phyloP scores from a whole-genome alignment of 257 asterid species.

The Mitragyna speciosa region DNA sequence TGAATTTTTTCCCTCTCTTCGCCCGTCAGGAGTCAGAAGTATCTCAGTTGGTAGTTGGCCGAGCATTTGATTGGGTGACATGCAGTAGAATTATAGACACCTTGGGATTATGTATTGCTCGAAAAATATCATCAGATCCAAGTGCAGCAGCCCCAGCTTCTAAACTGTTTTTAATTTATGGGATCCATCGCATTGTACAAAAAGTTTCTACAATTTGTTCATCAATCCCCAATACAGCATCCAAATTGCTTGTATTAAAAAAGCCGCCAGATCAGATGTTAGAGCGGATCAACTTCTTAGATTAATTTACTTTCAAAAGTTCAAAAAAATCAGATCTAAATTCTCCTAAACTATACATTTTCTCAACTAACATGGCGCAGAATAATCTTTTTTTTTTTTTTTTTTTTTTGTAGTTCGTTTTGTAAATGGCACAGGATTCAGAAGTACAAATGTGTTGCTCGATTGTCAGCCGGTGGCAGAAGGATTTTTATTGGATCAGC shows the following conservation, averaged over 20 bases:
- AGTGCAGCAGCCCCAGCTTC: not conserved
- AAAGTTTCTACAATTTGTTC: not conserved
- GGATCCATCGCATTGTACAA: not conserved
- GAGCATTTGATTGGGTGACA: not conserved
- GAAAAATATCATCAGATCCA: not conserved
- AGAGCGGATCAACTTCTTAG: not conserved
- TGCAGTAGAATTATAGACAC: not conserved
- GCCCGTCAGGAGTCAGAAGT: not conserved
- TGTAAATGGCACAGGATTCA: no score
- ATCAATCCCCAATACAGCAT: not conserved
- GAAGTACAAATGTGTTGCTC: not conserved
- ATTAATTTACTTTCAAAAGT: not conserved
- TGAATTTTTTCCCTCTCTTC: no score
- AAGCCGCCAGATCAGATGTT: not conserved
- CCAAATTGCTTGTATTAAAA: not conserved
- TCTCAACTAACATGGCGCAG: slow-evolving; percentile 8
- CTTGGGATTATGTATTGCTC: not conserved
- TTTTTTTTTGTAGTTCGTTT: no score
- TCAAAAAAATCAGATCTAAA: slow-evolving; percentile 2
- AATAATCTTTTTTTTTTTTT: not conserved
- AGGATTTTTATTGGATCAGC: not conserved
- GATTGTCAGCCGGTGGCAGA: not conserved
- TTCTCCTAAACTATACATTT: not conserved
- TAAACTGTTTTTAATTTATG: not conserved
- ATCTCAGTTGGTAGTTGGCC: not conserved